These are phyloP conservation scores for Gossypium turneri DNA, from an alignment of 345 rosid genomes.

Conservation along the genomic window DNA sequence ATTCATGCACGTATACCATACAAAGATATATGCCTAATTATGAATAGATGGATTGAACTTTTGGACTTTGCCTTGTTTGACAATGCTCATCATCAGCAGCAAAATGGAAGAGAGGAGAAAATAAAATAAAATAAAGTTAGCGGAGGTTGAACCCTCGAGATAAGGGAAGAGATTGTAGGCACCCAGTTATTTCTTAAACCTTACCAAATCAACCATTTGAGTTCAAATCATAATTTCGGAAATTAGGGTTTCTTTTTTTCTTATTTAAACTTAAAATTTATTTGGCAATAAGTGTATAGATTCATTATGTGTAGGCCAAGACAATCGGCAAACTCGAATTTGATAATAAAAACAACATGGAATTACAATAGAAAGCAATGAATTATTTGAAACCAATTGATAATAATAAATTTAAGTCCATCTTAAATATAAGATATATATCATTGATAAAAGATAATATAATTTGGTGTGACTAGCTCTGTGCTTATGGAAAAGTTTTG, in stretches of 20 bases:
- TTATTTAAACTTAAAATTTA: no score
- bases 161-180: not conserved
- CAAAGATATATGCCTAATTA: not conserved
- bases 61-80: not conserved
- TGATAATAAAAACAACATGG: no score
- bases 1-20: slow-evolving; percentile 7
- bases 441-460: no score
- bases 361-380: no score
- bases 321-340: no score
- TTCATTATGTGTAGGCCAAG: no score
- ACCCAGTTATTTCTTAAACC: not conserved
- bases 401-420: no score
- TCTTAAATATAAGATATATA: no score
- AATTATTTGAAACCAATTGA: no score
- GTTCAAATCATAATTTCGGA: not conserved
- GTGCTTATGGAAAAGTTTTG: no score
- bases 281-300: no score
- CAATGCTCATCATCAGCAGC: not conserved
- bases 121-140: not conserved
- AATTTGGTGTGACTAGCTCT: no score
- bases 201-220: not conserved
- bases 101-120: not conserved
- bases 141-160: not conserved
- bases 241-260: not conserved
- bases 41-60: not conserved